phyloP scores from a whole-genome alignment of 345 rosid genomes.

The Corchorus olitorius region DNA sequence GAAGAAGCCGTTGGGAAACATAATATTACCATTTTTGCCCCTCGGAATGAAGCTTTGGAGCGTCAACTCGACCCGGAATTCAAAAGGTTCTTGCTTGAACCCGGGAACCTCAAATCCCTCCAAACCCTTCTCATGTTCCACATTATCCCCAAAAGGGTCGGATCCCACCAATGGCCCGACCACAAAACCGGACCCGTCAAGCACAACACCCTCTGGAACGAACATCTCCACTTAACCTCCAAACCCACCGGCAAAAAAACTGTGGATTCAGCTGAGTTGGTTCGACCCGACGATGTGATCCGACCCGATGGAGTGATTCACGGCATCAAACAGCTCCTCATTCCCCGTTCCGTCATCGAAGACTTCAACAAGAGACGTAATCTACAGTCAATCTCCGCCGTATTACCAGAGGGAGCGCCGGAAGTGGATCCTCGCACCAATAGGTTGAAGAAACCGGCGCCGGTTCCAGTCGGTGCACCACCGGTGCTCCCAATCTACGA shows the following conservation, averaged over 20 bases:
- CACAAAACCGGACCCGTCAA: constrained; percentile 23
- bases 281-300: constrained; percentile 48
- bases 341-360: constrained; percentile 69
- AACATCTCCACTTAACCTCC: constrained; percentile 50
- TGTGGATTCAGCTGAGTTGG: constrained; percentile 50
- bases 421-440: constrained; percentile 72
- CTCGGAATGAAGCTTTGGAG: constrained; percentile 81
- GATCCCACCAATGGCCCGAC: constrained; percentile 56
- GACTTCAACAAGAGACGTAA: constrained; percentile 65
- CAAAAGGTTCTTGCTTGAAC: constrained; percentile 90
- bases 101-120: constrained; percentile 78
- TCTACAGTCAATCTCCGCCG: constrained; percentile 66
- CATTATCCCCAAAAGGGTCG: constrained; percentile 67
- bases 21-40: constrained; percentile 94
- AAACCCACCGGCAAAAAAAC: constrained; percentile 32
- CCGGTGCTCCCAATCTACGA: constrained; percentile 80
- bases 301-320: constrained; percentile 79
- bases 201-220: constrained; percentile 54
- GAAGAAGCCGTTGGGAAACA: constrained; percentile 84
- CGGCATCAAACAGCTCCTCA: constrained; percentile 57
- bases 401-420: constrained; percentile 71
- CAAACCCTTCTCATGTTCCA: constrained; percentile 76
- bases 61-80: constrained; percentile 83
- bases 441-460: constrained; percentile 58
- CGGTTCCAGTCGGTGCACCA: constrained; percentile 65